Conservation (phyloP, 495 filamentous ascomycete species). For the Letharia columbiana region DNA sequence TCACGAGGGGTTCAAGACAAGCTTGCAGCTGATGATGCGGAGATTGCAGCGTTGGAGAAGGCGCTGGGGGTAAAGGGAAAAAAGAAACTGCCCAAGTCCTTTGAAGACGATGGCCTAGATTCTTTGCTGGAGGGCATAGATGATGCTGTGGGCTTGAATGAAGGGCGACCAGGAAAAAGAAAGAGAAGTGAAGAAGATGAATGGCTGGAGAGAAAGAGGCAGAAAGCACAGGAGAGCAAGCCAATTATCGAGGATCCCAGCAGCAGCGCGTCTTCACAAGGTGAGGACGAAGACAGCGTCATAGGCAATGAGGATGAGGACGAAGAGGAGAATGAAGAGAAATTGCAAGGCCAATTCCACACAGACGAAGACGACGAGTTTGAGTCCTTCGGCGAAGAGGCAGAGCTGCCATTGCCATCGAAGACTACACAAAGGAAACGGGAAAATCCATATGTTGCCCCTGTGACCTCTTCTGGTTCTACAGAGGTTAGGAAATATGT, state of each 20-base stretch:
- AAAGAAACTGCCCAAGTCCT: conserved; percentile 63
- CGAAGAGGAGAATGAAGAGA: conserved; percentile 28
- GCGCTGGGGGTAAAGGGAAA: conserved; percentile 78
- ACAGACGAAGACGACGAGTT: conserved; percentile 37
- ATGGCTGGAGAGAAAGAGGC: conserved; percentile 56
- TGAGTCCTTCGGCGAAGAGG: conserved; percentile 23
- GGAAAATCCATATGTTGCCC: conserved; percentile 60
- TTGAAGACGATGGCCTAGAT: conserved; percentile 78
- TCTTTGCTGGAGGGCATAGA: conserved; percentile 66
- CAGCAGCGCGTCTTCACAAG: conserved; percentile 26
- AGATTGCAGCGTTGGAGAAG: conserved; percentile 82
- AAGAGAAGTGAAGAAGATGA: conserved; percentile 49
- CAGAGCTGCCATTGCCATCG: conserved; percentile 25
- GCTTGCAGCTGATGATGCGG: conserved; percentile 67
- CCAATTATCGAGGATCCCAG: conserved; percentile 28
- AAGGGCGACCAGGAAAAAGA: conserved; percentile 31
- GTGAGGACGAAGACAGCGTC: conserved; percentile 21
- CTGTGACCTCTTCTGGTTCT: conserved; percentile 30
- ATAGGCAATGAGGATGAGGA: conserved; percentile 15
- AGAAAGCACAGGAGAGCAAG: conserved; percentile 48
- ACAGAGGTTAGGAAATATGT: conserved; percentile 60
- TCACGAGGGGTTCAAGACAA: conserved; percentile 55
- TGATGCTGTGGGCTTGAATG: conserved; percentile 40
- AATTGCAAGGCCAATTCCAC: conserved; percentile 28
- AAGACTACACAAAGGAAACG: conserved; percentile 32